Evolutionary conservation across 768 basidiomycete species (phyloP).

Genomic region (Tricholoma flavovirens): DNA sequence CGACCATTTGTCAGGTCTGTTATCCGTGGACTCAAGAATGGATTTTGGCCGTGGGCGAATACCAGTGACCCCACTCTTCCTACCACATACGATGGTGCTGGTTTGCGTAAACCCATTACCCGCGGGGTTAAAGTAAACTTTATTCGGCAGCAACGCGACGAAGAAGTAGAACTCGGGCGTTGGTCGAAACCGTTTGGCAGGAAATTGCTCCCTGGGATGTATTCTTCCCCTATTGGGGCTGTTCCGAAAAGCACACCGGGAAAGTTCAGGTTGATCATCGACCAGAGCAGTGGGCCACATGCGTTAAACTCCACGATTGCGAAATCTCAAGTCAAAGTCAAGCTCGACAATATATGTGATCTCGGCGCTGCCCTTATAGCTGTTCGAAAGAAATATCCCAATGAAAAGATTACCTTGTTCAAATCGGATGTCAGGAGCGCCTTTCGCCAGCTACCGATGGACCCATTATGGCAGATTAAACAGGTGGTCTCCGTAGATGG

Average conservation of each 20-base stretch:
- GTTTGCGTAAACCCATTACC: not conserved
- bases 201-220: constrained; percentile 39
- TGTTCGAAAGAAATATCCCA: constrained; percentile 6
- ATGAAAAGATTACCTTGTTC: constrained; percentile 17
- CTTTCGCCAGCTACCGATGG: constrained; percentile 26
- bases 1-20: not conserved
- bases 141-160: constrained; percentile 19
- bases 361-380: constrained; percentile 20
- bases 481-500: constrained; percentile 18
- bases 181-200: constrained; percentile 28
- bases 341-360: constrained; percentile 16
- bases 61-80: not conserved
- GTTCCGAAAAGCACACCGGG: constrained; percentile 30
- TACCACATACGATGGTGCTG: constrained; percentile 14
- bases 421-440: constrained; percentile 35
- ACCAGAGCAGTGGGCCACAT: constrained; percentile 29
- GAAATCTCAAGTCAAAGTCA: not conserved
- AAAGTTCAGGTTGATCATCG: constrained; percentile 31
- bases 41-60: not conserved
- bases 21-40: not conserved
- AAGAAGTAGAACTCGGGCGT: constrained; percentile 18
- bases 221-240: constrained; percentile 29
- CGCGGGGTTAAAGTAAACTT: constrained; percentile 13
- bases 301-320: constrained; percentile 32
- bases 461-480: constrained; percentile 24